A percentile compares a stretch with the other conserved stretches of the same genome.
Conservation (phyloP, 176 grass and related monocot genomes). For the Lolium rigidum region DNA sequence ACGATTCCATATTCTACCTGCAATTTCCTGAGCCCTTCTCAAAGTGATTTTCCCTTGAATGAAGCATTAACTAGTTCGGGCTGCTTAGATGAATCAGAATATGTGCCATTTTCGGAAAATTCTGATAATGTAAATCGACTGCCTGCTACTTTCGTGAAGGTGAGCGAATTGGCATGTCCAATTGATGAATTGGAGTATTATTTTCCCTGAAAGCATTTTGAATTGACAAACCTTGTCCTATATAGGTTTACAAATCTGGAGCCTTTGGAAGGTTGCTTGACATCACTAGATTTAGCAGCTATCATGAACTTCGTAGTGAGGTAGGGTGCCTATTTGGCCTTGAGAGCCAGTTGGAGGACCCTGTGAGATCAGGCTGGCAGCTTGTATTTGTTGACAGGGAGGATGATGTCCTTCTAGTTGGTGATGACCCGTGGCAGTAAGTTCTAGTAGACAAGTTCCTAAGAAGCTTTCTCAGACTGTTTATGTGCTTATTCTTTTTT, state of each 20-base stretch:
- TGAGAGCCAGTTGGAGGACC: conserved; percentile 86
- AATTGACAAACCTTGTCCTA: conserved; percentile 37
- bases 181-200: background rate
- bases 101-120: conserved; percentile 54
- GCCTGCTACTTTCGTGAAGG: conserved; percentile 79
- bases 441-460: conserved; percentile 32
- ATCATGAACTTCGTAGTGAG: conserved; percentile 80
- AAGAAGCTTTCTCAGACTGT: background rate
- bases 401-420: conserved; percentile 91
- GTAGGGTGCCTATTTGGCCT: conserved; percentile 88
- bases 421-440: conserved; percentile 98
- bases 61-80: conserved; percentile 59
- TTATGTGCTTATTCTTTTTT: too few relatives aligned
- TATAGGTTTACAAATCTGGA: conserved; percentile 85
- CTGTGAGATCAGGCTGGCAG: conserved; percentile 99
- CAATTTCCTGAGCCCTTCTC: conserved; percentile 72
- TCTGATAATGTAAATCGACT: conserved; percentile 62
- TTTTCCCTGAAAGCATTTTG: conserved; percentile 3
- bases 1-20: conserved; percentile 63
- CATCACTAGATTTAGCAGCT: conserved; percentile 88
- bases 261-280: conserved; percentile 71
- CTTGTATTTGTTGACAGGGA: conserved; percentile 98
- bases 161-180: conserved; percentile 43
- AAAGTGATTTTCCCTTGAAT: conserved; percentile 70
- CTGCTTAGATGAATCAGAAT: conserved; percentile 71